Base-by-base conservation (phyloP, 116 monocot genomes). In the Dioscorea cayenensis region DNA sequence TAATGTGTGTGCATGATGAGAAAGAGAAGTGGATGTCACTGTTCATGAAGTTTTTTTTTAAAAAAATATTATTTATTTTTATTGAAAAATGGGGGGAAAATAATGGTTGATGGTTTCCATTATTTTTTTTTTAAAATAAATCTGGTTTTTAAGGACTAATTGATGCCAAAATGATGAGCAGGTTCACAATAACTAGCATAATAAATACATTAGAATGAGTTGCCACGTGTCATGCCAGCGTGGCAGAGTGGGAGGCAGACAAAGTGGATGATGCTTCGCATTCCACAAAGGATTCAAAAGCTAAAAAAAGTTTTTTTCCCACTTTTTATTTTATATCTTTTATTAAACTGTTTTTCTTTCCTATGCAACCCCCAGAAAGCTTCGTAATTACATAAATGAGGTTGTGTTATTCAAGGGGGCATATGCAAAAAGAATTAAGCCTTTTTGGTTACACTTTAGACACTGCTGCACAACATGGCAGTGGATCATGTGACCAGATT, bases 101-200 rank as follows among this genome's bases (percentile, higher is more conserved):
- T 28, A 61, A 36, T 22, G 43, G 43, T 48, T 37, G 5, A 21
- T 17, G 14, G 17, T 48, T 20, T 36, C 13, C 5, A 27, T 25
- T 4, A 63, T 49, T 25, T 14, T 70, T 50, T 25, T 69, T 36
- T 43, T 68, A n/a, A n/a, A n/a, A n/a, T 1, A 18, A 3, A n/a
- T 23, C 21, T 35, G 28, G 0, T 64, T 36, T 70, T 19, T 6
- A 25, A 16, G 36, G 23, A 17, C 4, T 2, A 36, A 22, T 70
- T 71, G 77, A 77, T 65, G 64, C 37, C 59, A 71, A 71, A 77
- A 77, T 77, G 77, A 77, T 77, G 77, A 71, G 77, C 27, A 22
- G 11, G 63, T 11, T 52, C 51, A 52, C 70, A 63, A 36, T 52
- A 76, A 70, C 50, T 70, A 28, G 70, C 29, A 5, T 2, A 64